Evolutionary conservation across 139 green algal genomes (phyloP).

Genomic region (Picochlorum sp.): DNA sequence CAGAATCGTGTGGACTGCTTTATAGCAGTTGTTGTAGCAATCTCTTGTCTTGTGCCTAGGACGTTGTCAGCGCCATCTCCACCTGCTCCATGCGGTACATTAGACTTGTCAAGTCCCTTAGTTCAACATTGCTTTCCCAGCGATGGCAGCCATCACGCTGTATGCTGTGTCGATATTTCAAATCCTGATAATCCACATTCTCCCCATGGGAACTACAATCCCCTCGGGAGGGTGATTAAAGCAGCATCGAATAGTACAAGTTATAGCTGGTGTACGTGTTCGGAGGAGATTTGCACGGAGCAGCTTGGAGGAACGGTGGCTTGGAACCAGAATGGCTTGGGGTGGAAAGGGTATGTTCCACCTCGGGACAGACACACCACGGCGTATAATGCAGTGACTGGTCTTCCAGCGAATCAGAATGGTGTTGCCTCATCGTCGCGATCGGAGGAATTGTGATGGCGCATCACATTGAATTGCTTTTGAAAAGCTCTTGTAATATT

Average conservation of each 20-base stretch:
- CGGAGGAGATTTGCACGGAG: slow-evolving; percentile 21
- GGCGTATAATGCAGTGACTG: background rate
- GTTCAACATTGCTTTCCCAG: slow-evolving; percentile 20
- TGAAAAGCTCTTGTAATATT: too few species aligned
- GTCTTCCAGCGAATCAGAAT: background rate
- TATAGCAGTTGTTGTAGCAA: too few species aligned
- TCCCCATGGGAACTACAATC: slow-evolving; percentile 26
- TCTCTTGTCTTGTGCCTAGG: too few species aligned
- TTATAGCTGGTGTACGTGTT: slow-evolving; percentile 25
- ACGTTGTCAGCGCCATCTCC: background rate
- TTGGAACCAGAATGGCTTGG: slow-evolving; percentile 21
- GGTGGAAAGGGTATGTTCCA: slow-evolving; percentile 17
- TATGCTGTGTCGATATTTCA: slow-evolving; percentile 23
- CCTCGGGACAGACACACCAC: background rate
- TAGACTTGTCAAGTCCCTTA: slow-evolving; percentile 9
- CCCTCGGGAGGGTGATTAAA: slow-evolving; percentile 13
- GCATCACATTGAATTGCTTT: too few species aligned
- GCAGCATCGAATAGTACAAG: slow-evolving; percentile 8
- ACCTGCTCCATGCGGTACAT: slow-evolving; percentile 9
- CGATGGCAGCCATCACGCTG: slow-evolving; percentile 21
- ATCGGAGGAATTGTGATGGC: too few species aligned
- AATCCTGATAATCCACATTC: slow-evolving; percentile 17
- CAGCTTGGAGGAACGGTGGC: slow-evolving; percentile 16
- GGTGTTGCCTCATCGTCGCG: background rate
- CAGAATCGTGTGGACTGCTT: too few species aligned